Conservation (phyloP, 805 yeast species). For the Candida germanica region DNA sequence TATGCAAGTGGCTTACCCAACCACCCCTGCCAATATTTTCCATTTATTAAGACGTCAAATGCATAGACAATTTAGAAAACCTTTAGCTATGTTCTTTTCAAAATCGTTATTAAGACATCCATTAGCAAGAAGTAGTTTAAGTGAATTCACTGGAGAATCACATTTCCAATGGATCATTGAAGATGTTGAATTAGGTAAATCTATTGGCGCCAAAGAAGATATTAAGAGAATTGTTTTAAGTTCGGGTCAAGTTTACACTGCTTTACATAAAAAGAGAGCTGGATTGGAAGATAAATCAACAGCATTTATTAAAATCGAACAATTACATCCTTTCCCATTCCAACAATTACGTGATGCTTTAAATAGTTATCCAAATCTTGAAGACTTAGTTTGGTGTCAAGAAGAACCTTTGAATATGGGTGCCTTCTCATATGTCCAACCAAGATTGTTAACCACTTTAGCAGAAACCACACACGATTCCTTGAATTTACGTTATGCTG, state of each 20-base stretch:
- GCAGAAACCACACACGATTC: constrained; percentile 71
- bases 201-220: constrained; percentile 73
- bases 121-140: constrained; percentile 81
- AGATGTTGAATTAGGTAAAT: constrained; percentile 79
- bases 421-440: constrained; percentile 72
- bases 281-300: constrained; percentile 73
- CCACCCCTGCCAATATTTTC: constrained; percentile 96
- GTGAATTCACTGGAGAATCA: constrained; percentile 87
- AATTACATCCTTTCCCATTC: constrained; percentile 98
- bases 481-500: constrained; percentile 73
- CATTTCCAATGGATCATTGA: constrained; percentile 96
- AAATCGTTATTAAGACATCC: constrained; percentile 96
- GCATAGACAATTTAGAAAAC: constrained; percentile 98
- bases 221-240: constrained; percentile 83
- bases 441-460: constrained; percentile 77
- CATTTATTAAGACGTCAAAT: constrained; percentile 97
- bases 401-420: constrained; percentile 99
- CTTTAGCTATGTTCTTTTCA: constrained; percentile 84
- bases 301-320: constrained; percentile 88
- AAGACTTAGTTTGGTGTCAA: constrained; percentile 95
- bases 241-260: constrained; percentile 93
- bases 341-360: constrained; percentile 86
- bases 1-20: constrained; percentile 97
- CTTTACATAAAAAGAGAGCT: constrained; percentile 86
- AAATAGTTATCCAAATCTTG: constrained; percentile 72